A percentile compares a stretch with the other conserved stretches of the same genome.
Conservation (phyloP, 2,329 filamentous ascomycete species). For the Ophiocordyceps camponoti-leonardi region DNA sequence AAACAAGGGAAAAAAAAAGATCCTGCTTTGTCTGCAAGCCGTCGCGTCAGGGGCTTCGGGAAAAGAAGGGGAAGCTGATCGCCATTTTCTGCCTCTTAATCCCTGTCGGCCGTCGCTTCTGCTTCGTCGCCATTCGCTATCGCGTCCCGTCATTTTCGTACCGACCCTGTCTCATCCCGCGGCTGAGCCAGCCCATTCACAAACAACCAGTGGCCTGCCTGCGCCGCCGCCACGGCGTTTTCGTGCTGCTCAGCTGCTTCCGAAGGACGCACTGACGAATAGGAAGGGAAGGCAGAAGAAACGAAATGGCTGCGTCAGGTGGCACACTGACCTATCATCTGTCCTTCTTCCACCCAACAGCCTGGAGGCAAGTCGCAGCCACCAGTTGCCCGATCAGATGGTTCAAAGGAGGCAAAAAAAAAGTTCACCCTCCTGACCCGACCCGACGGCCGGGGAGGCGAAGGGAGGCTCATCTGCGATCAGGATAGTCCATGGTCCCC, state of each 20-base stretch:
- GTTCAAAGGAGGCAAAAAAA: neutral
- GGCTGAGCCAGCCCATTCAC: neutral
- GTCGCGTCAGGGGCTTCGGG: neutral
- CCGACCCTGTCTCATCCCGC: neutral
- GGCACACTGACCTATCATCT: neutral
- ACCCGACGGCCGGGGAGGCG: neutral
- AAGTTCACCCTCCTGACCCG: neutral
- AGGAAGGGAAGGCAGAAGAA: neutral
- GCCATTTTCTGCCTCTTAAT: neutral
- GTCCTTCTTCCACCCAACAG: neutral
- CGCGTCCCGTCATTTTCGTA: neutral
- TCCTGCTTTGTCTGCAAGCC: neutral
- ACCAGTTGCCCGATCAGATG: neutral
- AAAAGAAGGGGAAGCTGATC: neutral
- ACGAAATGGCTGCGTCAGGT: neutral
- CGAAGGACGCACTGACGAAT: neutral
- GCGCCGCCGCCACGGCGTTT: neutral
- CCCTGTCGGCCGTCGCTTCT: neutral
- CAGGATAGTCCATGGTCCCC: conserved; percentile 7
- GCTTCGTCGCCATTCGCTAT: neutral
- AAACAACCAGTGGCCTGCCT: neutral
- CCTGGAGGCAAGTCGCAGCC: neutral
- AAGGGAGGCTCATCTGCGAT: neutral
- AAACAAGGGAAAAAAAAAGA: neutral
- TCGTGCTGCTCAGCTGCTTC: neutral